Evolutionary conservation across 257 asterid genomes (phyloP).

Genomic region (Scutellaria galericulata): DNA sequence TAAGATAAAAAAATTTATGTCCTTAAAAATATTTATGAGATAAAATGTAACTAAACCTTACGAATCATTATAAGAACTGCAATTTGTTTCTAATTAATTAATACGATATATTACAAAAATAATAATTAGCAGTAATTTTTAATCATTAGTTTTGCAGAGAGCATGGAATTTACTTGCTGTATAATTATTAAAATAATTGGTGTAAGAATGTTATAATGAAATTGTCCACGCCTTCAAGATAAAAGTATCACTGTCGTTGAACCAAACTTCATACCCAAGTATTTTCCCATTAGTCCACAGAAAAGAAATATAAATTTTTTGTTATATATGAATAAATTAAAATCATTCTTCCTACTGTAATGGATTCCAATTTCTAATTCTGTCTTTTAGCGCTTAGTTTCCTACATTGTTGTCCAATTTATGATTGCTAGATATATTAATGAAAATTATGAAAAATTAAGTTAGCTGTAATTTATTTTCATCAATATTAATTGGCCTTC

Average conservation of each 20-base stretch:
- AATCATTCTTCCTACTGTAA: neutral
- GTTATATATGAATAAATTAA: neutral
- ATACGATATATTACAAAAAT: neutral
- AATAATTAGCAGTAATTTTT: neutral
- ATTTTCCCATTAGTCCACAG: neutral
- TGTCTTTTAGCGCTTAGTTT: too few species aligned
- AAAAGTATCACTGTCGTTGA: neutral
- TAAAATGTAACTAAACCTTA: too few species aligned
- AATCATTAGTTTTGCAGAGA: conserved; percentile 11
- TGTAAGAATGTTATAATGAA: conserved; percentile 21
- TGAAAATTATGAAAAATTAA: too few species aligned
- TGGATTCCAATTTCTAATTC: too few species aligned
- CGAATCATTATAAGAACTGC: neutral
- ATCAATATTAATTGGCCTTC: neutral
- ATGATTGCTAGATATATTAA: too few species aligned
- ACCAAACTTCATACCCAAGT: conserved; percentile 22
- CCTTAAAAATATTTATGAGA: too few species aligned
- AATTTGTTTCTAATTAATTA: neutral
- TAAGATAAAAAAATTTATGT: too few species aligned
- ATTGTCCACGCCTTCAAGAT: conserved; percentile 35
- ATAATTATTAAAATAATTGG: neutral
- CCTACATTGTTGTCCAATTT: too few species aligned
- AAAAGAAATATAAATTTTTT: neutral
- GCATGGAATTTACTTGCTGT: conserved; percentile 15
- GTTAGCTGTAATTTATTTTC: neutral